Evolutionary conservation across 305 asterid genomes (phyloP).

Genomic region (Petunia hybrid): DNA sequence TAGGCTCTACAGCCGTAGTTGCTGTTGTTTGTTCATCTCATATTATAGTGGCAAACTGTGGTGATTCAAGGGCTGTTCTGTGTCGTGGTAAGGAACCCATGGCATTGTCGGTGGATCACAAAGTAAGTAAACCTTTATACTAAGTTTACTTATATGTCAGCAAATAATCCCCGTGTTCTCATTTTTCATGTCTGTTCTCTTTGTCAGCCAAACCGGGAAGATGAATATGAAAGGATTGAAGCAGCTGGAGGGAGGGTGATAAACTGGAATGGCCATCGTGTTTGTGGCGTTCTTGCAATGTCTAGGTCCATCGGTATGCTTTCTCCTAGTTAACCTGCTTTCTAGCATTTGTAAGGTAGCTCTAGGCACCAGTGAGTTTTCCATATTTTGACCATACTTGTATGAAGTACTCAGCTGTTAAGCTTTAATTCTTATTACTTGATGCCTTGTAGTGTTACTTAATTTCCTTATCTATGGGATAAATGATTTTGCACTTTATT

Average conservation of each 20-base stretch:
- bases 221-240: constrained; percentile 90
- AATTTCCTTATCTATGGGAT: background rate
- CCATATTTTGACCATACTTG: background rate
- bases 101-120: constrained; percentile 85
- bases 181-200: constrained; percentile 30
- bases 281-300: constrained; percentile 98
- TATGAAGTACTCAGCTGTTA: background rate
- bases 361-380: background rate
- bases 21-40: constrained; percentile 91
- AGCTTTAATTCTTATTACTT: background rate
- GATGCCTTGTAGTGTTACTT: background rate
- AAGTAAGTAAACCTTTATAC: constrained; percentile 50
- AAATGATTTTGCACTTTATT: background rate
- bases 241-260: constrained; percentile 98
- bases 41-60: constrained; percentile 88
- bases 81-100: constrained; percentile 86
- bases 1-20: constrained; percentile 94
- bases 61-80: constrained; percentile 97
- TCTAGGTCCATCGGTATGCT: constrained; percentile 92
- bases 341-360: background rate
- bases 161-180: background rate
- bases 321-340: constrained; percentile 20
- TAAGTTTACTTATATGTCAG: background rate
- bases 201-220: constrained; percentile 87
- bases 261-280: constrained; percentile 99